Evolutionary conservation across 1,284 basidiomycete species (phyloP), one percentile per base, ranked within the genome.

Genomic region (Xerocomus minutiporus): DNA sequence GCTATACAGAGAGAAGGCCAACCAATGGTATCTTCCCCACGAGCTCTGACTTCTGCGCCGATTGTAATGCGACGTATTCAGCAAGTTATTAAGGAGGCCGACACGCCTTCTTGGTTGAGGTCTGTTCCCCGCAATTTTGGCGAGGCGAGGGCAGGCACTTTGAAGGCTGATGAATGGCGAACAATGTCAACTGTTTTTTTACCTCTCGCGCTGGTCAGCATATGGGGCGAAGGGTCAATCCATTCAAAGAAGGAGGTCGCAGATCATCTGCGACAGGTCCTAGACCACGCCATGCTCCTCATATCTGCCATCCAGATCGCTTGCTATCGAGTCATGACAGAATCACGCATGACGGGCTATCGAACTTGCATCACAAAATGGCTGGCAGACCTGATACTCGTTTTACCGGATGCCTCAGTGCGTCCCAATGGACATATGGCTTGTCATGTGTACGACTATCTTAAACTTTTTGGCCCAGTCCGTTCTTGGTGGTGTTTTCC

Each of bases 131-230:
- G 46, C 5, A 68, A 69, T 41, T 72, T 65, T 54, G 63, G 69
- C 8, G 64, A 70, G 2, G 45, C 47, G 3, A 25, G 46, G 15
- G 57, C 64, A 1, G 67, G 69, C 2, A 66, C 61, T 17, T 46
- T 71, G 4, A 72, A 68, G 32, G 70, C 68, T 0, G 63, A 67
- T 46, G 59, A 72, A 48, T 73, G 70, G 67, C 51, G 57, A 8
- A 59, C 63, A 4, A 56, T 71, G 11, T 56, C 57, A 35, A 67
- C 65, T 0, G 56, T 73, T 17, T 69, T 65, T 51, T 46, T 70
- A 1, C 63, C 66, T 3, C 57, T 72, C 7, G 67, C 69, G 3
- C 59, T 73, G 2, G 12, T 58, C 3, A 58, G 52, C 25, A 17
- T 57, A 0, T 58, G 50, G 52, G 52, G 50, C 1, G 36, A 50